A percentile compares a stretch with the other conserved stretches of the same genome.
Evolutionary conservation across 1,284 basidiomycete species (phyloP).

Genomic region (Rhodotorula sp.): DNA sequence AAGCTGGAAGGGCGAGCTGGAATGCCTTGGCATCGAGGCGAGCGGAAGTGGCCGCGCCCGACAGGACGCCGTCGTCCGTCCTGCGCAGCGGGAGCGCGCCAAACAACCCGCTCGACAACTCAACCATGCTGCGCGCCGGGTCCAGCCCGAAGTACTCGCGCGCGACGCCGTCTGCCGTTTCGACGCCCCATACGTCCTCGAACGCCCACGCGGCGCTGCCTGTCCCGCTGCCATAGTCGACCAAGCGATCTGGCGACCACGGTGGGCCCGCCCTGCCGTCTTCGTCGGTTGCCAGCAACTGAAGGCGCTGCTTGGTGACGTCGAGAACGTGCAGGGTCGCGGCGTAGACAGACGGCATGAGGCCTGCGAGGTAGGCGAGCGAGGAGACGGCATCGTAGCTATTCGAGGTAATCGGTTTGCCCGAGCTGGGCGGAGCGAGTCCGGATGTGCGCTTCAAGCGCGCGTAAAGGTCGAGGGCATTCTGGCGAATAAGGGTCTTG

Average conservation of each 20-base stretch:
- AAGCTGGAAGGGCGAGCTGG: slow-evolving; percentile 29
- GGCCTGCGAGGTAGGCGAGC: slow-evolving; percentile 54
- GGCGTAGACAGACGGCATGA: slow-evolving; percentile 55
- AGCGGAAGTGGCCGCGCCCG: neutral
- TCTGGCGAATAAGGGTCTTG: slow-evolving; percentile 34
- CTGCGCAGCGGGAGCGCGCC: slow-evolving; percentile 31
- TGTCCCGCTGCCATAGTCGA: slow-evolving; percentile 54
- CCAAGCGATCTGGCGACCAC: slow-evolving; percentile 42
- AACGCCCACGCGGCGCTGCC: slow-evolving; percentile 54
- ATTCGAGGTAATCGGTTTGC: slow-evolving; percentile 19
- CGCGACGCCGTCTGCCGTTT: slow-evolving; percentile 41
- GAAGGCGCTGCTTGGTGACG: slow-evolving; percentile 48
- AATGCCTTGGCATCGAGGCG: slow-evolving; percentile 23
- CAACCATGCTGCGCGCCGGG: slow-evolving; percentile 41
- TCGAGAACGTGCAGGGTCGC: slow-evolving; percentile 54
- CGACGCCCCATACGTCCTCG: slow-evolving; percentile 45
- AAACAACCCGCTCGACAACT: slow-evolving; percentile 36
- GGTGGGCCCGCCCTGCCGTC: slow-evolving; percentile 7
- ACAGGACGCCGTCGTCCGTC: neutral
- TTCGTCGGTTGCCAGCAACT: slow-evolving; percentile 40
- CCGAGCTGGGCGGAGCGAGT: slow-evolving; percentile 12
- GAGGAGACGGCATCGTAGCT: slow-evolving; percentile 36
- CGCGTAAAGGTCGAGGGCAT: slow-evolving; percentile 40
- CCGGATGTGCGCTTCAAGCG: slow-evolving; percentile 26
- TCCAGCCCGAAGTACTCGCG: slow-evolving; percentile 50